These are phyloP conservation scores for Rhododendron henanense DNA, from an alignment of 148 eudicot species.

Conservation along the genomic window DNA sequence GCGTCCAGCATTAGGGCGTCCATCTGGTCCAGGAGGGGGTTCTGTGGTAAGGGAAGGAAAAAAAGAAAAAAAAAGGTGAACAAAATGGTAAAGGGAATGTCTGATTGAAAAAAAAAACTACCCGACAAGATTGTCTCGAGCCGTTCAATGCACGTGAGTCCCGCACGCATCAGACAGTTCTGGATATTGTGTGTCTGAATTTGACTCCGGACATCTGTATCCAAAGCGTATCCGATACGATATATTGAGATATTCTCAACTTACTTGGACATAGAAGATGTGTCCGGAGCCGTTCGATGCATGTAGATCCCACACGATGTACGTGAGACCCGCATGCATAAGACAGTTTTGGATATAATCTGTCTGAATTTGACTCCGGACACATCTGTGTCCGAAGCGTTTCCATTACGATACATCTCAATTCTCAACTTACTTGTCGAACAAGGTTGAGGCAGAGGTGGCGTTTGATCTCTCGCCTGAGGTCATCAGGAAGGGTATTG, in stretches of 20 bases:
- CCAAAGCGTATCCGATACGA: no score
- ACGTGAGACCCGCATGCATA: neutral
- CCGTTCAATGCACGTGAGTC: no score
- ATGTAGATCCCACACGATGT: neutral
- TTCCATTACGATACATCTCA: neutral
- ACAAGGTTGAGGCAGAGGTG: constrained; percentile 79
- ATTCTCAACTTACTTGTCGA: constrained; percentile 54
- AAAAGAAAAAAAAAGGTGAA: neutral
- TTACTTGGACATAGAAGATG: neutral
- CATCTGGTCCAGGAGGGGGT: constrained; percentile 68
- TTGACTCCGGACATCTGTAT: no score
- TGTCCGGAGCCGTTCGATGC: neutral
- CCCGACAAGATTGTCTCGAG: no score
- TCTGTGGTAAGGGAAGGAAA: constrained; percentile 22
- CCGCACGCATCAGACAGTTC: no score
- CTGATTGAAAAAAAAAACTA: no score
- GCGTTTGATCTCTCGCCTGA: constrained; percentile 70
- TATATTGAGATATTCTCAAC: no score
- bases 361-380: neutral
- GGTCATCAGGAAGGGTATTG: constrained; percentile 63
- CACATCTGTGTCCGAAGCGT: neutral
- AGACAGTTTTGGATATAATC: neutral
- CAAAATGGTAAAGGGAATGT: neutral
- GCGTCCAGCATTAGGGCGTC: constrained; percentile 71
- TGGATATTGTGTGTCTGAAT: no score